Conservation (phyloP, 768 basidiomycete species). For the Holtermannia corniformis region DNA sequence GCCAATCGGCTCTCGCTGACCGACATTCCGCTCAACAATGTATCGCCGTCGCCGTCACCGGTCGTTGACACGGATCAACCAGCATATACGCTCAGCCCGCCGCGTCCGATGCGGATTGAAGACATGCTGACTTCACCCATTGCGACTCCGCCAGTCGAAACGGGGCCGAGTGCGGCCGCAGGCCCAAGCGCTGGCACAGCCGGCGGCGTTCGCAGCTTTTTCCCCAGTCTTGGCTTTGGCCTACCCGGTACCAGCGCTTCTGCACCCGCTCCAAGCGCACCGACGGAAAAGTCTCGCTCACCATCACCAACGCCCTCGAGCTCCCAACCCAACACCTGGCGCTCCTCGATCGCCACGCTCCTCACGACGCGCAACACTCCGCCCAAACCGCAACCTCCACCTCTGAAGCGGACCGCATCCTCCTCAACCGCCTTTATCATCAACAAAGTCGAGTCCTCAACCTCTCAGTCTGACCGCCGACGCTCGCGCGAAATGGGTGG, state of each 20-base stretch:
- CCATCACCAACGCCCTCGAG: constrained; percentile 5
- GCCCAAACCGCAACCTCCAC: background rate
- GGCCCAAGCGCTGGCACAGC: background rate
- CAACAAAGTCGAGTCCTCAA: constrained; percentile 13
- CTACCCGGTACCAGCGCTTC: constrained; percentile 4
- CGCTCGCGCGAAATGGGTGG: constrained; percentile 30
- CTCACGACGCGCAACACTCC: background rate
- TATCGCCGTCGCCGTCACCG: background rate
- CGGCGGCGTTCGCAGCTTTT: constrained; percentile 16
- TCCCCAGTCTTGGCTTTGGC: constrained; percentile 18
- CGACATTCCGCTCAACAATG: background rate
- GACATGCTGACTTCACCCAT: constrained; percentile 11
- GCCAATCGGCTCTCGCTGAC: background rate
- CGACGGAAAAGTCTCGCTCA: background rate
- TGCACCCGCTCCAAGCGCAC: background rate
- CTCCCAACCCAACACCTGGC: constrained; percentile 2
- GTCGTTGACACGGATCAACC: background rate
- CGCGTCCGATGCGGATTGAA: constrained; percentile 8
- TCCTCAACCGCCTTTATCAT: constrained; percentile 1
- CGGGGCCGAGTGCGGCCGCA: background rate
- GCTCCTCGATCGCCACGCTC: constrained; percentile 13
- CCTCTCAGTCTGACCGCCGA: constrained; percentile 25
- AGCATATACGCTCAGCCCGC: constrained; percentile 2
- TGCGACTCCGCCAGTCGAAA: constrained; percentile 13
- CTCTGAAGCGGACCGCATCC: background rate